Percentiles rank a stretch among this genome's conserved stretches.
These are phyloP conservation scores for Termitomyces sp. DNA, from an alignment of 768 basidiomycete species.

Conservation along the genomic window DNA sequence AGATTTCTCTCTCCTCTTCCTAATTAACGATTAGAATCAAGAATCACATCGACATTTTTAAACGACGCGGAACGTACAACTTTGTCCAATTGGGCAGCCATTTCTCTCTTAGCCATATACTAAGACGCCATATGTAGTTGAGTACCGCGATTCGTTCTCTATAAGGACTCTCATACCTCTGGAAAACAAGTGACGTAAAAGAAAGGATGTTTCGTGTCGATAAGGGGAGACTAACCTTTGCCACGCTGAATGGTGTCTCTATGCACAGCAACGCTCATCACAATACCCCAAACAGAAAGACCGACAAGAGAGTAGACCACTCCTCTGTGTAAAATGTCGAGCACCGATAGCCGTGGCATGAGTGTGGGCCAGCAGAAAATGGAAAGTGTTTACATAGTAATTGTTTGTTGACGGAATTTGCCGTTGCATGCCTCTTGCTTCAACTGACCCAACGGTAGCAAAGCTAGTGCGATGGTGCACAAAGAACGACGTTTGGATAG, in stretches of 20 bases:
- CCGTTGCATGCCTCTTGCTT: background rate
- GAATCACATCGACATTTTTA: background rate
- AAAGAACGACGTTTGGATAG: slow-evolving; percentile 38
- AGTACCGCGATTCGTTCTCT: background rate
- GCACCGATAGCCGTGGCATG: slow-evolving; percentile 24
- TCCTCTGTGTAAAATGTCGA: slow-evolving; percentile 48
- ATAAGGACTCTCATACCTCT: background rate
- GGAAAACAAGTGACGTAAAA: background rate
- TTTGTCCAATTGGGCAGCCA: slow-evolving; percentile 20
- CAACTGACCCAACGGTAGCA: slow-evolving; percentile 14
- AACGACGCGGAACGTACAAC: slow-evolving; percentile 16
- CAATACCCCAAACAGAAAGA: slow-evolving; percentile 46
- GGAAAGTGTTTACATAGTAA: too few relatives aligned
- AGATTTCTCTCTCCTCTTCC: slow-evolving; percentile 33
- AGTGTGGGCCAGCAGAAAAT: background rate
- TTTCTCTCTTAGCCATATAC: slow-evolving; percentile 28
- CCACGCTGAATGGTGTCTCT: slow-evolving; percentile 47
- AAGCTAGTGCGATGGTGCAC: slow-evolving; percentile 44
- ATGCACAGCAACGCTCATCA: slow-evolving; percentile 47
- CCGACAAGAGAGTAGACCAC: slow-evolving; percentile 50
- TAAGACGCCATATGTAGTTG: slow-evolving; percentile 2
- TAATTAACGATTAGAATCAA: slow-evolving; percentile 8
- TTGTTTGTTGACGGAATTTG: background rate
- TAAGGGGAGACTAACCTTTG: slow-evolving; percentile 36
- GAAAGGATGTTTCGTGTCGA: background rate